phyloP scores from a whole-genome alignment of 441 rosid genomes.

The Populus hybrid region DNA sequence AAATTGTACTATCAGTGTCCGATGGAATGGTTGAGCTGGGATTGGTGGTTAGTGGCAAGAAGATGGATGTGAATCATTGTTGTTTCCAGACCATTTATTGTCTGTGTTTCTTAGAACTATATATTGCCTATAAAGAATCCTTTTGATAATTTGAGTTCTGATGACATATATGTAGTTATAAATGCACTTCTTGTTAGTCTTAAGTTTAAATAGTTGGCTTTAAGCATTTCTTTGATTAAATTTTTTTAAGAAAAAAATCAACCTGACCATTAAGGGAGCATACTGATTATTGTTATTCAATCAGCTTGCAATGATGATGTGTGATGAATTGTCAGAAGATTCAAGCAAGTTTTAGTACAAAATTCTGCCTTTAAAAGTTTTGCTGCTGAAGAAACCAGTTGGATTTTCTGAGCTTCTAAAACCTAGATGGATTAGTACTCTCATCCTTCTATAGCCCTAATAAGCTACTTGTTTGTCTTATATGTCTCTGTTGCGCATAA shows the following conservation, averaged over 20 bases:
- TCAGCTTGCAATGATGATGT: conserved; percentile 69
- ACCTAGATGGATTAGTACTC: conserved; percentile 21
- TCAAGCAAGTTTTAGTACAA: conserved; percentile 30
- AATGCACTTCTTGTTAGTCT: not conserved
- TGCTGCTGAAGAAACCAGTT: conserved; percentile 32
- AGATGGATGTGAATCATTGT: not conserved
- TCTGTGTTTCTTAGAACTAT: not conserved
- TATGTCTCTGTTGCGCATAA: not conserved
- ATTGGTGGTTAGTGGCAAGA: not conserved
- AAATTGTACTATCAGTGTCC: not conserved
- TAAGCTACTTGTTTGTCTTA: not conserved
- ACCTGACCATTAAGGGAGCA: conserved; percentile 12
- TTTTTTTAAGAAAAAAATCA: conserved; percentile 13
- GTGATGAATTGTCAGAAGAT: conserved; percentile 45
- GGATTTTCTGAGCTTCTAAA: conserved; percentile 21
- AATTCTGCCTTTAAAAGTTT: conserved; percentile 35
- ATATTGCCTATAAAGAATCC: not conserved
- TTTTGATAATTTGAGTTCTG: not conserved
- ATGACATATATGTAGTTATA: not conserved
- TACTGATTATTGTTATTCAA: conserved; percentile 40
- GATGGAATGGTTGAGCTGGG: not conserved
- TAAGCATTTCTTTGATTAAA: not conserved
- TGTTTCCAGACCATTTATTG: not conserved
- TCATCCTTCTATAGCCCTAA: not conserved
- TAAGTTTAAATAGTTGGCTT: not conserved